Conservation (phyloP, 2,329 filamentous ascomycete species). For the Alternaria rosae region DNA sequence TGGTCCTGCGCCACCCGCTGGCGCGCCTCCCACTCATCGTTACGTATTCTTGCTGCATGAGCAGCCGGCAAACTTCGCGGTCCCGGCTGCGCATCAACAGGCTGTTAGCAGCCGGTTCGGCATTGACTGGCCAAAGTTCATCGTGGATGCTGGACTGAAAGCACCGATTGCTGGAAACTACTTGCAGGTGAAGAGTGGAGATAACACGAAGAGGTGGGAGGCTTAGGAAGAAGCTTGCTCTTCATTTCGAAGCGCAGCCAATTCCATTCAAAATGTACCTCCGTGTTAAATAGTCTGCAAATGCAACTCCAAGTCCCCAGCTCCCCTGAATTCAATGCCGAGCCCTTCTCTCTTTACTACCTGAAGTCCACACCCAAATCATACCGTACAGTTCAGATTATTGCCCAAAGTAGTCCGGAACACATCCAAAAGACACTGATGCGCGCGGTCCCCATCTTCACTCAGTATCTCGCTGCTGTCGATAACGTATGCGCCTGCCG, state of each 20-base stretch:
- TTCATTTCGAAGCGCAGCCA: background rate
- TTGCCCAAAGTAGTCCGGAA: background rate
- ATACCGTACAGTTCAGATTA: slow-evolving; percentile 2
- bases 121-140: slow-evolving; percentile 33
- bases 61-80: slow-evolving; percentile 37
- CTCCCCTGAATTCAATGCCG: background rate
- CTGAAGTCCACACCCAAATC: background rate
- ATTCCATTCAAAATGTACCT: background rate
- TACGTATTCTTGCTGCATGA: slow-evolving; percentile 42
- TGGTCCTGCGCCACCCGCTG: slow-evolving; percentile 40
- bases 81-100: slow-evolving; percentile 30
- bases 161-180: slow-evolving; percentile 32
- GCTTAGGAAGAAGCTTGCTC: slow-evolving; percentile 1
- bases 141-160: slow-evolving; percentile 30
- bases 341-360: background rate
- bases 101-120: slow-evolving; percentile 26
- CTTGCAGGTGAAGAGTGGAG: slow-evolving; percentile 36
- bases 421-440: slow-evolving; percentile 5
- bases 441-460: background rate
- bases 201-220: slow-evolving; percentile 25
- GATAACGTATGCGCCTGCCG: slow-evolving; percentile 5
- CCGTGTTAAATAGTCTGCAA: background rate
- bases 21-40: slow-evolving; percentile 38
- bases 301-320: background rate
- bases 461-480: slow-evolving; percentile 5